Conservation (phyloP, 257 asterid species). For the Lantana camara region DNA sequence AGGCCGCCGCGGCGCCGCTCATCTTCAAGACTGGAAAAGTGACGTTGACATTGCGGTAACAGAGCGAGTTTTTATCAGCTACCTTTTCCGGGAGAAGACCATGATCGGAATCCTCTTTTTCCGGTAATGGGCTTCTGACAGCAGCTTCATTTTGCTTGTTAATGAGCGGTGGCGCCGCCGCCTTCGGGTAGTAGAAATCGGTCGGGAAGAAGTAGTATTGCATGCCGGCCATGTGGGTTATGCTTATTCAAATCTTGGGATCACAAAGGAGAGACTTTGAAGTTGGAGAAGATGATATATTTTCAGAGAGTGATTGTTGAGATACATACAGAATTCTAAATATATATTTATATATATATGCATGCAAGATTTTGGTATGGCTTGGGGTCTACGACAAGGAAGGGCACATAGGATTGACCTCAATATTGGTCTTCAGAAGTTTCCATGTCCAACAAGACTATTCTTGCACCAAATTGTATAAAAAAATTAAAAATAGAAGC, state of each 20-base stretch:
- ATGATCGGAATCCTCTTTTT: not conserved
- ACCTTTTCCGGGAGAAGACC: not conserved
- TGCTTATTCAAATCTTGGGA: no score
- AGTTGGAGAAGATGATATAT: not conserved
- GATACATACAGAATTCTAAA: no score
- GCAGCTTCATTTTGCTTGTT: not conserved
- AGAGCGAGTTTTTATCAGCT: not conserved
- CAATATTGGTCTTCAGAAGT: not conserved
- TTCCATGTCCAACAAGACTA: not conserved
- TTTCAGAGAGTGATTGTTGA: not conserved
- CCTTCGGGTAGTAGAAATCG: slow-evolving; percentile 56
- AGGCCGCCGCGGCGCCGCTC: no score
- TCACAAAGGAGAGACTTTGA: no score
- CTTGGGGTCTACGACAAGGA: slow-evolving; percentile 27
- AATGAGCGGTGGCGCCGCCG: no score
- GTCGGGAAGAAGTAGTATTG: slow-evolving; percentile 61
- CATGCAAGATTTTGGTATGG: not conserved
- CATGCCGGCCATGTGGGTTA: slow-evolving; percentile 47
- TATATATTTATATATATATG: no score
- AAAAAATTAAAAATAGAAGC: slow-evolving; percentile 3
- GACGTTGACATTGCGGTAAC: not conserved
- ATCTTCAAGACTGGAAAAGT: not conserved
- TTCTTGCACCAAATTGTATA: no score
- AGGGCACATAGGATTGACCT: slow-evolving; percentile 1
- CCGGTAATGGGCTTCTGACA: not conserved